phyloP scores from a whole-genome alignment of 1,284 basidiomycete species.

The Mycosarcoma maydis region DNA sequence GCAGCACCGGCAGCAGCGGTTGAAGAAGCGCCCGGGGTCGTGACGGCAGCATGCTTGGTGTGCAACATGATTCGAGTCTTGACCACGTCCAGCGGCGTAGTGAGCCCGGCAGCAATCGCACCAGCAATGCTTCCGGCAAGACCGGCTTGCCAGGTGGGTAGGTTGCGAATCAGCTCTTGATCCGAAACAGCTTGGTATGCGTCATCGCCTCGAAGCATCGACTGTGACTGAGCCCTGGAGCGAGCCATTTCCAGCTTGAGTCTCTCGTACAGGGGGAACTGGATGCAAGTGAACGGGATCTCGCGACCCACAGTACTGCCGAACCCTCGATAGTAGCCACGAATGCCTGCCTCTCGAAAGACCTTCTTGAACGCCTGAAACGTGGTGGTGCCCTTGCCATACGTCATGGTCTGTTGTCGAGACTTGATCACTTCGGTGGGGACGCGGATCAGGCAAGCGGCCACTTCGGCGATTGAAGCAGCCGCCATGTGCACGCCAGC shows the following conservation, averaged over 20 bases:
- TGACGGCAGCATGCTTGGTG: slow-evolving; percentile 28
- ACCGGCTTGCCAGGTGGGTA: slow-evolving; percentile 85
- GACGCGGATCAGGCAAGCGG: slow-evolving; percentile 89
- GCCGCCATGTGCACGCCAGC: slow-evolving; percentile 67
- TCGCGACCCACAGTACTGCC: slow-evolving; percentile 81
- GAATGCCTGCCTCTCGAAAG: slow-evolving; percentile 73
- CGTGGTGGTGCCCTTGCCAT: slow-evolving; percentile 73
- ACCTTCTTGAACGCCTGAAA: slow-evolving; percentile 70
- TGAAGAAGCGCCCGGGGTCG: not conserved
- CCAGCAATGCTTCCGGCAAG: slow-evolving; percentile 91
- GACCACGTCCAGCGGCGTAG: slow-evolving; percentile 94
- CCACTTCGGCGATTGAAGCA: slow-evolving; percentile 68
- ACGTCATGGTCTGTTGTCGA: slow-evolving; percentile 78
- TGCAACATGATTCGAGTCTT: slow-evolving; percentile 99
- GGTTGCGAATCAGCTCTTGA: slow-evolving; percentile 52
- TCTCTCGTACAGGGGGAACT: slow-evolving; percentile 94
- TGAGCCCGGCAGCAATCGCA: slow-evolving; percentile 85
- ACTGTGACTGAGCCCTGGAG: slow-evolving; percentile 15
- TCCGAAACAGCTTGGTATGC: slow-evolving; percentile 13
- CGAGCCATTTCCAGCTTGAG: slow-evolving; percentile 73
- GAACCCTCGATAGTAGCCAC: slow-evolving; percentile 82
- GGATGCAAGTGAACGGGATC: slow-evolving; percentile 97
- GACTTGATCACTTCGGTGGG: slow-evolving; percentile 95
- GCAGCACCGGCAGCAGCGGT: not conserved
- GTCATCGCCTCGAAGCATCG: not conserved